Base-by-base conservation (phyloP, 2,329 filamentous ascomycete genomes). In the Capronia epimyces region DNA sequence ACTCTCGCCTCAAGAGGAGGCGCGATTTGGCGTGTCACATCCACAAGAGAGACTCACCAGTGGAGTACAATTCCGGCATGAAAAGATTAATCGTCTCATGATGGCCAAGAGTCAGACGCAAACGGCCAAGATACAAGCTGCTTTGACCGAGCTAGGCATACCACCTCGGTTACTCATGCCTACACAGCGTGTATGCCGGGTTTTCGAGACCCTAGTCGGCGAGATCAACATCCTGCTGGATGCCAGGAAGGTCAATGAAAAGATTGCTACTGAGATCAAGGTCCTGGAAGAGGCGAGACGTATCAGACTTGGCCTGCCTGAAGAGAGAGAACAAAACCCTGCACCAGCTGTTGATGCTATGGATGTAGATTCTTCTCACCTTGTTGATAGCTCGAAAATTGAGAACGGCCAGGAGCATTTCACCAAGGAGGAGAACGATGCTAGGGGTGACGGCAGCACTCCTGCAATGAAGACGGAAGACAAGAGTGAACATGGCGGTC, bases 21-120 rank as follows among this genome's bases (percentile, higher is more conserved):
- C 79, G 57, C 78, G 85, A 27, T 97, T 91, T 64, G 93, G 91
- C 56, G 86, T 98, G 8, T 81, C 85, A 6, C 82, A 87, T 60
- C 86, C 91, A 58, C 81, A 87, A 65, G 91, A 97, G 49, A 86
- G 91, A 22, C 77, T 96, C 32, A 83, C 85, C 1, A 86, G 84
- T 7, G 91, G 93, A 5, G 87, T 95, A 29, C 85, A 87, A 12
- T 97, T 97, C 77, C 87, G 91, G 10, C 89, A 89, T 57, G 73
- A 75, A 56, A 72, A 71, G 54, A 71, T 73, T 42, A 70, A 72
- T 49, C 73, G 74, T 53, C 67, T 75, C 46, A 73, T 71, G 2
- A 72, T 74, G 55, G 73, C 73, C 25, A 75, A 75, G 60, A 74
- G 71, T 24, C 74, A 75, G 53, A 70, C 74, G 1, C 73, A 75